phyloP scores from a whole-genome alignment of 768 basidiomycete species.

The Mycena rebaudengoi region DNA sequence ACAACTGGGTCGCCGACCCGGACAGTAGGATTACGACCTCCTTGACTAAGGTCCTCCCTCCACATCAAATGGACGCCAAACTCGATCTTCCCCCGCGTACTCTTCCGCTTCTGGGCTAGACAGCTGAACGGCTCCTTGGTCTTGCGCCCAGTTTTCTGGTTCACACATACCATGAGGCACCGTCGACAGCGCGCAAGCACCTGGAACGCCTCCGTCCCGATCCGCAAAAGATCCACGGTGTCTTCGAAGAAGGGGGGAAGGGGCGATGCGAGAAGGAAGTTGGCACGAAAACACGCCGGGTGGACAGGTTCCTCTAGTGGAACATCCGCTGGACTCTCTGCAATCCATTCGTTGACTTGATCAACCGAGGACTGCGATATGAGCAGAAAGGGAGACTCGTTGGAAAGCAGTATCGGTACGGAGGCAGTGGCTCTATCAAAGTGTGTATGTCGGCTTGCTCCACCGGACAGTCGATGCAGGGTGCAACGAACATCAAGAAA shows the following conservation, averaged over 20 bases:
- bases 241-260: conserved; percentile 26
- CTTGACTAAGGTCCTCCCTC: conserved; percentile 24
- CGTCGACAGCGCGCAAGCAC: conserved; percentile 30
- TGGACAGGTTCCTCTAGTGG: conserved; percentile 1
- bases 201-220: conserved; percentile 29
- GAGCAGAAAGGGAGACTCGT: conserved; percentile 30
- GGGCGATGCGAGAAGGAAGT: conserved; percentile 20
- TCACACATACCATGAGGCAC: conserved; percentile 29
- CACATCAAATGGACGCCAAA: conserved; percentile 30
- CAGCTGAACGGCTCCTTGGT: conserved; percentile 31
- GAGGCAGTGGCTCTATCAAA: conserved; percentile 22
- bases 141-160: conserved; percentile 25
- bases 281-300: conserved; percentile 27
- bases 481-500: conserved; percentile 24
- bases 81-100: conserved; percentile 21
- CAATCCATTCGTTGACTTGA: conserved; percentile 27
- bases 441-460: conserved; percentile 23
- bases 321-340: background rate
- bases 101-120: conserved; percentile 25
- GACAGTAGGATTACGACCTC: background rate
- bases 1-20: conserved; percentile 15
- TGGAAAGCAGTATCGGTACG: conserved; percentile 28
- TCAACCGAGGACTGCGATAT: conserved; percentile 27
- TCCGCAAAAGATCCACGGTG: conserved; percentile 22
- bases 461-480: conserved; percentile 13